phyloP scores from a whole-genome alignment of 2,329 filamentous ascomycete species.

The Paecilomyces sp. region DNA sequence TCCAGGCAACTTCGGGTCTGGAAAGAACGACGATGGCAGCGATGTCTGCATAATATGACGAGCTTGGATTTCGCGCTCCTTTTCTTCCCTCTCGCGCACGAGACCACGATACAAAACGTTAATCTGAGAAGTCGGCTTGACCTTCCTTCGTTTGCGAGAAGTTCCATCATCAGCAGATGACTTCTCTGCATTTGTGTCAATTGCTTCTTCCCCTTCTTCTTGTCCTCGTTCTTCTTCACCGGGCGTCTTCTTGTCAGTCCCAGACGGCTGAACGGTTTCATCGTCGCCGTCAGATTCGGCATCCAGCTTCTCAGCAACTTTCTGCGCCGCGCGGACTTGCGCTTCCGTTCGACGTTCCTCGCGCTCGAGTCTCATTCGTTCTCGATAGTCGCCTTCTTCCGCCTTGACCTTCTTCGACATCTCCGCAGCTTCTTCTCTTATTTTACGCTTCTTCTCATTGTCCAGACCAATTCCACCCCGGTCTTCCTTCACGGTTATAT shows the following conservation, averaged over 20 bases:
- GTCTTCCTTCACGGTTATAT: conserved; percentile 68
- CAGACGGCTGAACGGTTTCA: conserved; percentile 9
- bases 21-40: conserved; percentile 27
- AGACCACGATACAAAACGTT: conserved; percentile 75
- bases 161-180: not conserved
- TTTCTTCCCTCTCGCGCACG: conserved; percentile 61
- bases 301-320: conserved; percentile 71
- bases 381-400: conserved; percentile 65
- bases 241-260: conserved; percentile 3
- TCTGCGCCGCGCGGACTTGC: conserved; percentile 70
- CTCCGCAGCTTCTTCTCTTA: conserved; percentile 54
- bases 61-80: conserved; percentile 30
- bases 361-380: conserved; percentile 62
- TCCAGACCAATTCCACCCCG: conserved; percentile 79
- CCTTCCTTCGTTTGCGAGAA: conserved; percentile 2
- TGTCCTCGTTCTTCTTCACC: conserved; percentile 10
- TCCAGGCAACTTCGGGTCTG: conserved; percentile 47
- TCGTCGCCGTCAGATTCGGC: conserved; percentile 39
- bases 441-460: conserved; percentile 72
- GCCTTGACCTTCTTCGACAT: conserved; percentile 55
- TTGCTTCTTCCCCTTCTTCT: conserved; percentile 10
- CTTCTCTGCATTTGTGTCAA: conserved; percentile 3
- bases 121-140: conserved; percentile 56
- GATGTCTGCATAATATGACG: conserved; percentile 26
- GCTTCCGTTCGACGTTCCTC: conserved; percentile 63